phyloP scores from a whole-genome alignment of 768 basidiomycete genomes.

The Ramaria sp. region DNA sequence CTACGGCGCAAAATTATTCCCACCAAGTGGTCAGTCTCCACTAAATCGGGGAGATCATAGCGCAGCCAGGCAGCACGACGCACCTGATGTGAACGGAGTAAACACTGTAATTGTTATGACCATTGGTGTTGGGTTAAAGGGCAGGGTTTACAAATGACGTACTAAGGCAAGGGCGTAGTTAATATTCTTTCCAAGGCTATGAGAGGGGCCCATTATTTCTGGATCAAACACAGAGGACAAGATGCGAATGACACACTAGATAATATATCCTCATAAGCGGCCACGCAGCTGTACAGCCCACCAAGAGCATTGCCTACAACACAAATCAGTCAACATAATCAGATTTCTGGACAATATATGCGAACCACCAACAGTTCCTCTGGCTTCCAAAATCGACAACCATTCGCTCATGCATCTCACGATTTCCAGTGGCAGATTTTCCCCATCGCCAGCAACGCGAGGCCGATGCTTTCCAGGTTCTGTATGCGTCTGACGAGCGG shows the following conservation, averaged over 20 bases:
- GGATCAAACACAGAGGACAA: not conserved
- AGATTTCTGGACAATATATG: constrained; percentile 3
- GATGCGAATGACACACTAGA: constrained; percentile 25
- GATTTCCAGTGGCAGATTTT: constrained; percentile 50
- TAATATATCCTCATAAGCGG: constrained; percentile 45
- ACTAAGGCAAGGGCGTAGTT: constrained; percentile 60
- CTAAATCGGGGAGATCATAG: constrained; percentile 16
- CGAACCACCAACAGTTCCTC: constrained; percentile 45
- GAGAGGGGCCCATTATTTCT: constrained; percentile 1
- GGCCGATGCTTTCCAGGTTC: constrained; percentile 20
- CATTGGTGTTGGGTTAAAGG: not conserved
- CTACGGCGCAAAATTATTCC: not conserved
- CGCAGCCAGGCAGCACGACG: not conserved
- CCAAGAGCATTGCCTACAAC: constrained; percentile 38
- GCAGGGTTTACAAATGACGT: constrained; percentile 17
- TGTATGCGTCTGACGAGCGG: not conserved
- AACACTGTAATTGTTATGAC: constrained; percentile 27
- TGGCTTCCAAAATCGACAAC: constrained; percentile 46
- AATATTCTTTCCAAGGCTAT: constrained; percentile 48
- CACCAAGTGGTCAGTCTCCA: not conserved
- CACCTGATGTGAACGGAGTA: constrained; percentile 55
- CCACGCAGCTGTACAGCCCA: constrained; percentile 35
- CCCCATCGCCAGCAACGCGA: constrained; percentile 29
- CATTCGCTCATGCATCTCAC: constrained; percentile 46
- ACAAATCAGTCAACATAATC: no score